Evolutionary conservation across 768 basidiomycete genomes (phyloP).

Genomic region (Tulasnella sp.): DNA sequence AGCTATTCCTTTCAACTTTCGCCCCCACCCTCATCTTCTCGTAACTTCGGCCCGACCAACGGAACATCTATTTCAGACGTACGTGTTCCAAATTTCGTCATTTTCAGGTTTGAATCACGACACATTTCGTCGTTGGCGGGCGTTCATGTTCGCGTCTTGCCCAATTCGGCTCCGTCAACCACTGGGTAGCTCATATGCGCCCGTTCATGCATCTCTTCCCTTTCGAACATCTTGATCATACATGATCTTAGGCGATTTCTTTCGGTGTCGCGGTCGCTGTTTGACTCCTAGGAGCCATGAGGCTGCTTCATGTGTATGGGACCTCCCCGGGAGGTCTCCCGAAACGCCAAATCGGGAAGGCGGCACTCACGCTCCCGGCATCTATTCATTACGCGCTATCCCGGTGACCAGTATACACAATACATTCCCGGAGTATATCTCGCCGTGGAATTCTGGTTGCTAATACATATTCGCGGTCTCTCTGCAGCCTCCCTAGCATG

Average conservation of each 20-base stretch:
- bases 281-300: not conserved
- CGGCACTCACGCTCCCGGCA: not conserved
- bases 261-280: not conserved
- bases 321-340: not conserved
- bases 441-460: not conserved
- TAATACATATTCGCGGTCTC: not conserved
- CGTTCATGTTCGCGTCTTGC: not conserved
- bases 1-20: not conserved
- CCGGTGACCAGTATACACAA: not conserved
- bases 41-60: not conserved
- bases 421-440: not conserved
- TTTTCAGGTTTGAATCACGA: not conserved
- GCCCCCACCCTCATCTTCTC: not conserved
- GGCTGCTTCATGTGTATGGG: constrained; percentile 2
- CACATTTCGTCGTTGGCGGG: not conserved
- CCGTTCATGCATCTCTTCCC: not conserved
- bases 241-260: not conserved
- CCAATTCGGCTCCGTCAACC: not conserved
- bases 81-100: not conserved
- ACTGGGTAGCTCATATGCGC: not conserved
- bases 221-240: not conserved
- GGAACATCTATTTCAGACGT: not conserved
- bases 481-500: not conserved
- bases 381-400: not conserved
- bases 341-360: not conserved